Percentiles rank a stretch among this genome's conserved stretches.
Conservation (phyloP, 2,329 filamentous ascomycete species). For the Mycosphaerelloides madeirae region DNA sequence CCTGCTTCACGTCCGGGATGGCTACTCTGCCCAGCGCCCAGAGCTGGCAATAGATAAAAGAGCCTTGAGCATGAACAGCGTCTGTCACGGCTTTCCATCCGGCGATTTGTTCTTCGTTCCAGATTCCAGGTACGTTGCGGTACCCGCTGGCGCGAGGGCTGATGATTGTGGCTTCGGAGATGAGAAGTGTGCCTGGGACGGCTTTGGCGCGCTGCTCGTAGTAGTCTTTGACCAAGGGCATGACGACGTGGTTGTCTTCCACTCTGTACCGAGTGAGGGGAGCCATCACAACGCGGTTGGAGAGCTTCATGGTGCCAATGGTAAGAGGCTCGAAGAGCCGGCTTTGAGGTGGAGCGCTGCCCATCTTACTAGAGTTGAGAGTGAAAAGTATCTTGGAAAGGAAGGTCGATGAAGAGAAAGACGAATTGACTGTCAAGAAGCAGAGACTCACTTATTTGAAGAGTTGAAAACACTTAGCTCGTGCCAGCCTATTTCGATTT, state of each 20-base stretch:
- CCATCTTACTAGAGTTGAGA: not conserved
- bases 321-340: constrained; percentile 37
- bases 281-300: constrained; percentile 49
- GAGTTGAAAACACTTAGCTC: no score
- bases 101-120: constrained; percentile 37
- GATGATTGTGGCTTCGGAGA: constrained; percentile 34
- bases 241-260: constrained; percentile 43
- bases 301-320: constrained; percentile 38
- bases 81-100: constrained; percentile 50
- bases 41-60: constrained; percentile 43
- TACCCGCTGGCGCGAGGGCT: constrained; percentile 19
- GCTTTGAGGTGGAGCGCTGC: constrained; percentile 9
- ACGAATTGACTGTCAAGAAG: no score
- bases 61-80: constrained; percentile 47
- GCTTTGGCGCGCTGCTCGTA: constrained; percentile 28
- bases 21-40: constrained; percentile 48
- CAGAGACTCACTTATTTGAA: no score
- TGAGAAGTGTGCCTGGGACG: constrained; percentile 29
- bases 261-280: constrained; percentile 50
- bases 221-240: constrained; percentile 32
- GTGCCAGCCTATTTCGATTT: no score
- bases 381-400: no score
- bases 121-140: constrained; percentile 30
- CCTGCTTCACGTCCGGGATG: constrained; percentile 25
- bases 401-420: no score